Base-by-base conservation (phyloP, 345 rosid species). In the Raphanus raphanistrum region DNA sequence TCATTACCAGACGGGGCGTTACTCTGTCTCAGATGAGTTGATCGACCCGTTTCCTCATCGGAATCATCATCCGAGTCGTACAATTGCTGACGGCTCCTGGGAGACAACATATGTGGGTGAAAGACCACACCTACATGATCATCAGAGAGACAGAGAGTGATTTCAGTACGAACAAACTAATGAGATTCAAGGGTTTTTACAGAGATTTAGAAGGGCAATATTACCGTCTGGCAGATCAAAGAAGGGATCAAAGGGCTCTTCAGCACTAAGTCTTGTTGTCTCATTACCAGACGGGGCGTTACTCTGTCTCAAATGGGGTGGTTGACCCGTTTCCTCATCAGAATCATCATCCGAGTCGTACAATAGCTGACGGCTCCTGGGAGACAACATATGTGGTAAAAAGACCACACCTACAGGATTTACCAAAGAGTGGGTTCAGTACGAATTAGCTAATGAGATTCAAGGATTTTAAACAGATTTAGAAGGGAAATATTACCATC, bases 161-260 rank as follows among this genome's bases (percentile, higher is more conserved):
- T 60, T 50, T 69, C 52, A 76, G 63, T 76, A 48, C 10, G 25
- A 16, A 32, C 1, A 13, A n/a, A 6, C n/a, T 27, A 8, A 66
- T 45, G 54, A 63, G 33, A 69, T 68, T 68, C 43, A 70, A 50
- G 2, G 21, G 21, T 15, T 62, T 11, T 52, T 28, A 28, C 3
- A 54, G 66, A 70, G 71, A 71, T 28, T 63, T 55, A 2, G 16
- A 26, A 77, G 32, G 71, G 71, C 9, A 9, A 43, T 67, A 65
- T 55, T 77, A 77, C 81, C 76, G 65, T 77, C 81, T 71, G 76
- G 71, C 72, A 71, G 66, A 58, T 63, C 81, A 1, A 71, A 70
- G 71, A 77, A 77, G 11, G 80, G 80, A 67, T 78, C 66, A 1
- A 58, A 58, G 10, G 60, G 60, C 60, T 21, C 21, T 21, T 21